phyloP scores from a whole-genome alignment of 441 rosid genomes.

The Erodium moschatum region DNA sequence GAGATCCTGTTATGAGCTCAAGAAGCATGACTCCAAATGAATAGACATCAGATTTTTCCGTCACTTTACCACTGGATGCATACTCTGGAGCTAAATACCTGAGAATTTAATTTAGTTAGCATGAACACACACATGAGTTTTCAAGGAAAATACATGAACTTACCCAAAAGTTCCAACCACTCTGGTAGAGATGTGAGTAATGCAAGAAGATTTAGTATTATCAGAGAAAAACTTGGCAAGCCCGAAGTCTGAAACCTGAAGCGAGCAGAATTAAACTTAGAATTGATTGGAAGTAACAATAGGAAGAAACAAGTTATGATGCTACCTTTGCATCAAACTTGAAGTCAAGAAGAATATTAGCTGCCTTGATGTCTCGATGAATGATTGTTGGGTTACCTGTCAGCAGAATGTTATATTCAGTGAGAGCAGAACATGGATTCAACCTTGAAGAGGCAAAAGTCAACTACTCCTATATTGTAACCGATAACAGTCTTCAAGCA shows the following conservation, averaged over 20 bases:
- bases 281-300: background rate
- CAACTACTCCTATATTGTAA: background rate
- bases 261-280: too few species aligned
- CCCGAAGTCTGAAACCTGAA: constrained; percentile 93
- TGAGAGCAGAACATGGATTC: too few species aligned
- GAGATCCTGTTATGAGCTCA: constrained; percentile 77
- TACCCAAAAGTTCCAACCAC: constrained; percentile 99
- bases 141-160: constrained; percentile 19
- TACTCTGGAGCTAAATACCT: constrained; percentile 87
- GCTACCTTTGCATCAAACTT: constrained; percentile 90
- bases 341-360: constrained; percentile 82
- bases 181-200: constrained; percentile 89
- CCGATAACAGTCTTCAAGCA: background rate
- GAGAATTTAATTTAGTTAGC: constrained; percentile 12
- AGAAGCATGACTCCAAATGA: constrained; percentile 89
- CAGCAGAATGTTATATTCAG: constrained; percentile 4
- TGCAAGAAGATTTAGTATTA: constrained; percentile 16
- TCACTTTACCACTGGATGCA: constrained; percentile 65
- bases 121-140: constrained; percentile 10
- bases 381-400: constrained; percentile 83
- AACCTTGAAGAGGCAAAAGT: too few species aligned
- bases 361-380: constrained; percentile 30
- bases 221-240: constrained; percentile 80
- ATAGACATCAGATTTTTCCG: constrained; percentile 93
- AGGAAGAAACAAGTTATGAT: too few species aligned